Evolutionary conservation across 768 basidiomycete species (phyloP).

Genomic region (Lactarius vividus): DNA sequence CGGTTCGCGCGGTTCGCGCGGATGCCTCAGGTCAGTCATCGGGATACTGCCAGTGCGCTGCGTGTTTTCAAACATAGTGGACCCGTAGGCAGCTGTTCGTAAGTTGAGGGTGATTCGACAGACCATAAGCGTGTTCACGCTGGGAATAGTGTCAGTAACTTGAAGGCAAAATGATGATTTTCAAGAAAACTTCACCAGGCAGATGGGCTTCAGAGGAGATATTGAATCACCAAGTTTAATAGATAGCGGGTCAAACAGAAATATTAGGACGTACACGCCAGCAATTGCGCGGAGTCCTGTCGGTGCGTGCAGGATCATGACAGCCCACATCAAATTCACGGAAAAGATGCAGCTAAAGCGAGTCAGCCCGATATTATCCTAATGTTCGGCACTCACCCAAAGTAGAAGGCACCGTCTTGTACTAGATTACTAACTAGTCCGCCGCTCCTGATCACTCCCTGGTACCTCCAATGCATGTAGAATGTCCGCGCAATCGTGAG

Average conservation of each 20-base stretch:
- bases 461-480: constrained; percentile 24
- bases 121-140: constrained; percentile 25
- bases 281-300: constrained; percentile 27
- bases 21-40: constrained; percentile 11
- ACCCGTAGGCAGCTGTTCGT: constrained; percentile 25
- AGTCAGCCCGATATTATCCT: neutral
- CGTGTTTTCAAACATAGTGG: constrained; percentile 15
- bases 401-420: constrained; percentile 26
- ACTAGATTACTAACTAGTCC: constrained; percentile 14
- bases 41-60: constrained; percentile 7
- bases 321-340: constrained; percentile 25
- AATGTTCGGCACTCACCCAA: constrained; percentile 17
- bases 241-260: neutral
- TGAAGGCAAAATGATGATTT: neutral
- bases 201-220: constrained; percentile 17
- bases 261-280: constrained; percentile 19
- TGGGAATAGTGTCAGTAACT: neutral
- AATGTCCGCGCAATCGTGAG: constrained; percentile 25
- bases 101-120: constrained; percentile 28
- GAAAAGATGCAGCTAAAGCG: constrained; percentile 24
- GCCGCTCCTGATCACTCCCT: neutral
- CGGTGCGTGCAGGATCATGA: constrained; percentile 28
- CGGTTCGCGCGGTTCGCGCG: constrained; percentile 1
- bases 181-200: constrained; percentile 14
- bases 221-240: neutral